A percentile compares a stretch with the other conserved stretches of the same genome.
These are phyloP conservation scores for Solanum hybrid DNA, from an alignment of 305 asterid species.

Conservation along the genomic window DNA sequence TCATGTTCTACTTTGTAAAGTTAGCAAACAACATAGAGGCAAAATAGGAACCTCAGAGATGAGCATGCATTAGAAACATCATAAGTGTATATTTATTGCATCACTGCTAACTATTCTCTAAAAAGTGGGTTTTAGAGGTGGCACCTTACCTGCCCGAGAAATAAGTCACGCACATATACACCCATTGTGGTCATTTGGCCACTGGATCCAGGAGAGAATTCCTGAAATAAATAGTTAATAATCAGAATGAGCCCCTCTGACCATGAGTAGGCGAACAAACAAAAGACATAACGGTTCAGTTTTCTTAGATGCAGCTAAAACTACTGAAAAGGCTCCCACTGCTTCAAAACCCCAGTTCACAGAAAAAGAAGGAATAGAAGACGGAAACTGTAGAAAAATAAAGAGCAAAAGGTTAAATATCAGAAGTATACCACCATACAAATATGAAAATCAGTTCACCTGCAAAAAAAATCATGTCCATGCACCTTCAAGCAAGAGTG, in stretches of 20 bases:
- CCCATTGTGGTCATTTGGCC: slow-evolving; percentile 94
- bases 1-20: not conserved
- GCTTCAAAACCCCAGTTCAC: not conserved
- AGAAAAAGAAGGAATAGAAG: not conserved
- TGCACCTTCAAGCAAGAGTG: slow-evolving; percentile 48
- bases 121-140: not conserved
- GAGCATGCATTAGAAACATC: not conserved
- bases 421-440: not conserved
- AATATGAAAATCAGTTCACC: slow-evolving; percentile 44
- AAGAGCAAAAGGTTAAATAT: not conserved
- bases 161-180: slow-evolving; percentile 83
- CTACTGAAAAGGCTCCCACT: not conserved
- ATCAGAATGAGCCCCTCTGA: not conserved
- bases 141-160: slow-evolving; percentile 86
- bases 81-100: not conserved
- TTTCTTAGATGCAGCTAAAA: not conserved
- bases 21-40: not conserved
- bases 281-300: not conserved
- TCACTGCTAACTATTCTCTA: not conserved
- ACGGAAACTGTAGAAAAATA: not conserved
- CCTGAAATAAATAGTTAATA: slow-evolving; percentile 32
- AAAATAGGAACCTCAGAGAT: not conserved
- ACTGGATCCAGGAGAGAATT: slow-evolving; percentile 89
- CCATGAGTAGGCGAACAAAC: not conserved
- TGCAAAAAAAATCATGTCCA: slow-evolving; percentile 45